Base-by-base conservation (phyloP, 768 basidiomycete genomes). In the Suillus americanus region DNA sequence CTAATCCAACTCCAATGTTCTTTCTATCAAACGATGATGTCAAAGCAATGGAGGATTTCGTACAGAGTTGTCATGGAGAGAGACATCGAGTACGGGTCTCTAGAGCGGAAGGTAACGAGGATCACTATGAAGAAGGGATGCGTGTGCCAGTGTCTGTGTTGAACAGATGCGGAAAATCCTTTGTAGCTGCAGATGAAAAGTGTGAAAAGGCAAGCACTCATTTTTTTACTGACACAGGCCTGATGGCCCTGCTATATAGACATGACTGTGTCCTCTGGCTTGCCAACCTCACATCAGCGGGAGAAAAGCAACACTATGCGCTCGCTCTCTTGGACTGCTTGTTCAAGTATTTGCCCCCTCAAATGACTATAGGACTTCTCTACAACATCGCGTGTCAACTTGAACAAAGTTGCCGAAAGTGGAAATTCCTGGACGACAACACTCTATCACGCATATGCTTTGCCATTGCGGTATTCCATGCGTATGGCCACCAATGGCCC, bases 401-500 rank as follows among this genome's bases (percentile, higher is more conserved):
- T 2, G 53, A 74, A 12, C 55, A 62, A 16, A 75, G 70, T 62
- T 37, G 67, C 68, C 57, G 12, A 28, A 64, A 64, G 10, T 60
- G 43, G 59, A 45, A 57, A 0, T n/a, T 64, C 12, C 59, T 64
- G 0, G 33, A 48, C 10, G 28, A 61, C 40, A 54, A 55, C 4
- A 35, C 62, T 2, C 40, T 56, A 37, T 41, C 28, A 3, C 46
- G 65, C 2, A 25, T 79, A 14, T 25, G 38, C 2, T 77, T 75
- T 33, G 68, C 68, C 1, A 71, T 75, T 3, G 74, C 72, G 7
- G 77, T 72, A 1, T 76, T 80, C 74, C 78, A 80, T 66, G 77
- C 75, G 0, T 77, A 74, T 62, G 75, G 72, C 0, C 78, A 79
- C 50, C 68, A 77, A 53, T 78, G 77, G 76, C 60, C 71, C 3